phyloP scores from a whole-genome alignment of 768 basidiomycete species.

The Rhodotorula graminis region DNA sequence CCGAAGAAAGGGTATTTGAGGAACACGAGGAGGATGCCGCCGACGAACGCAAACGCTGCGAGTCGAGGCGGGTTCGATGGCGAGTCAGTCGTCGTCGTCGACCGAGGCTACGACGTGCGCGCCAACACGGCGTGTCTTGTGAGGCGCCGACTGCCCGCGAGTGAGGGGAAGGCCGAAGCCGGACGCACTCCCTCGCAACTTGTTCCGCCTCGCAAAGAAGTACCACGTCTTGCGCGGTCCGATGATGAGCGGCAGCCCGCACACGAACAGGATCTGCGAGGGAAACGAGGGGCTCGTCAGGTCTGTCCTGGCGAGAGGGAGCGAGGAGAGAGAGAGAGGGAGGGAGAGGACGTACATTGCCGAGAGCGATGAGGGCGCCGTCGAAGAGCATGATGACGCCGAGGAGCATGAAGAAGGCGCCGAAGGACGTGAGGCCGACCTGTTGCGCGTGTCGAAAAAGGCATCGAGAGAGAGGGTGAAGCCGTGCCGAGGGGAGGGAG shows the following conservation, averaged over 20 bases:
- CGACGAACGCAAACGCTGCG: conserved; percentile 67
- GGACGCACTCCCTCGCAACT: conserved; percentile 64
- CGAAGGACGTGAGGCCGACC: conserved; percentile 92
- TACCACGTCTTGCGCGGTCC: conserved; percentile 95
- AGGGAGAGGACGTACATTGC: conserved; percentile 64
- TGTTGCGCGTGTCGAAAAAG: conserved; percentile 52
- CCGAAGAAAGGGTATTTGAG: conserved; percentile 92
- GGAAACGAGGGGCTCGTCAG: too few species aligned
- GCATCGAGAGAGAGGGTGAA: not conserved
- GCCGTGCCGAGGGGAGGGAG: not conserved
- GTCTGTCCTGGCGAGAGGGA: too few species aligned
- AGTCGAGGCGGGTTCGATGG: not conserved
- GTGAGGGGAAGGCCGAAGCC: not conserved
- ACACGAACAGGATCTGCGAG: conserved; percentile 87
- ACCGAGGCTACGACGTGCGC: too few species aligned
- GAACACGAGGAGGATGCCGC: conserved; percentile 88
- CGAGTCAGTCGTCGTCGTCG: too few species aligned
- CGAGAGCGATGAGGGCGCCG: conserved; percentile 88
- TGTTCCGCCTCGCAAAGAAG: conserved; percentile 94
- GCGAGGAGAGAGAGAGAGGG: too few species aligned
- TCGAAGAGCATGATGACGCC: conserved; percentile 96
- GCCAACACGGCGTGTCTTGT: too few species aligned
- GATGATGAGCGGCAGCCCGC: conserved; percentile 92
- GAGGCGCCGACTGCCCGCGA: not conserved
- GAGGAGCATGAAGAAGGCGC: conserved; percentile 89